Conservation (phyloP, 192 early-diverging fungal species). For the Entrophospora sp. region DNA sequence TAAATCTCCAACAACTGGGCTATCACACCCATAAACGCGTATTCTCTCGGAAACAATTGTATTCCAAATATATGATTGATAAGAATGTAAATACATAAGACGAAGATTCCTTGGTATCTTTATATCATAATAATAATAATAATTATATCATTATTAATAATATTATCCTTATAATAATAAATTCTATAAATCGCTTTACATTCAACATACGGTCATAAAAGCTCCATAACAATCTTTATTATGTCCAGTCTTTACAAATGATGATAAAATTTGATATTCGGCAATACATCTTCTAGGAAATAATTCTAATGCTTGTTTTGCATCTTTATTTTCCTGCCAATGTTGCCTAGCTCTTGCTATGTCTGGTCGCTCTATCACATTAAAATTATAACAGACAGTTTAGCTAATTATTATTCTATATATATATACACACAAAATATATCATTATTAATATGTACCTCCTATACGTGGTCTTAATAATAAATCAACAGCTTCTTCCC, state of each 20-base stretch:
- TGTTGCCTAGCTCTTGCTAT: conserved; percentile 51
- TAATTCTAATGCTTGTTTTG: conserved; percentile 45
- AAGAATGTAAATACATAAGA: conserved; percentile 92
- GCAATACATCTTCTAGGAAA: conserved; percentile 64
- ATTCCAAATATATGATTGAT: conserved; percentile 96
- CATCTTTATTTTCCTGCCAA: conserved; percentile 60
- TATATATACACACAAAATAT: not conserved
- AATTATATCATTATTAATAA: conserved; percentile 14
- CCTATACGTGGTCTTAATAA: conserved; percentile 77
- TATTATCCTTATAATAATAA: no score
- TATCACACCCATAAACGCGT: conserved; percentile 48
- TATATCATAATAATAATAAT: not conserved
- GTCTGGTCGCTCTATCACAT: conserved; percentile 50
- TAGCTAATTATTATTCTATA: not conserved
- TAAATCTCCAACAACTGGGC: conserved; percentile 78
- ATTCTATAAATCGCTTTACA: not conserved
- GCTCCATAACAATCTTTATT: conserved; percentile 49
- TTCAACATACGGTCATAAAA: conserved; percentile 42
- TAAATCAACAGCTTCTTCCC: conserved; percentile 63
- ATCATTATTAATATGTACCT: conserved; percentile 29
- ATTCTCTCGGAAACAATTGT: conserved; percentile 68
- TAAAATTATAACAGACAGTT: not conserved
- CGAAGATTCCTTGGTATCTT: conserved; percentile 78
- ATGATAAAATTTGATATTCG: conserved; percentile 61
- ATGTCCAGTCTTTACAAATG: conserved; percentile 40